Evolutionary conservation across 2,329 filamentous ascomycete species (phyloP).

Genomic region (Colletotrichum abscissum): DNA sequence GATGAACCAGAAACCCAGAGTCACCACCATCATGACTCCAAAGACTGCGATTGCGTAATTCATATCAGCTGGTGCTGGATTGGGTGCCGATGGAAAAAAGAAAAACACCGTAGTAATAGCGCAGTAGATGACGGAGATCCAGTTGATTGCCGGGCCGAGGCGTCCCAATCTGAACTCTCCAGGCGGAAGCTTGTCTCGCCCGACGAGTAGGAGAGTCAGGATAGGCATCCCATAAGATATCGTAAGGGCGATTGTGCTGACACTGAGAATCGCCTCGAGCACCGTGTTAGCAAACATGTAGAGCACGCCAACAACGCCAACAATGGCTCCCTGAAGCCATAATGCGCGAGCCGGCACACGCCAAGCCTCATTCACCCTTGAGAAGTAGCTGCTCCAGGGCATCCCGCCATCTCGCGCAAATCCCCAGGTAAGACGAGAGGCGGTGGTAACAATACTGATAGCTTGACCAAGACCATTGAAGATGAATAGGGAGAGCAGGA

Average conservation of each 20-base stretch:
- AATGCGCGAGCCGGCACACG: slow-evolving; percentile 63
- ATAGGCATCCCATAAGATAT: slow-evolving; percentile 65
- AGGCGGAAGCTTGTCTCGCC: slow-evolving; percentile 62
- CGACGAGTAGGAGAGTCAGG: slow-evolving; percentile 56
- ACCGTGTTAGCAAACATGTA: slow-evolving; percentile 66
- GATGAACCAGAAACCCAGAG: slow-evolving; percentile 61
- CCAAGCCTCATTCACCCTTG: slow-evolving; percentile 58
- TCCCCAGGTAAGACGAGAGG: slow-evolving; percentile 64
- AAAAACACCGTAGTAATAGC: not conserved
- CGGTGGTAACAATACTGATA: slow-evolving; percentile 61
- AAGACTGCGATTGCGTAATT: slow-evolving; percentile 69
- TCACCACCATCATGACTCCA: slow-evolving; percentile 63
- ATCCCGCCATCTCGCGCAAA: slow-evolving; percentile 65
- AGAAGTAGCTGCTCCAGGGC: slow-evolving; percentile 57
- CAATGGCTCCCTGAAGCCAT: slow-evolving; percentile 59
- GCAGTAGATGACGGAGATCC: not conserved
- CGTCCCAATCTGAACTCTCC: slow-evolving; percentile 58
- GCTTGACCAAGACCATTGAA: slow-evolving; percentile 67
- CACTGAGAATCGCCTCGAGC: slow-evolving; percentile 63
- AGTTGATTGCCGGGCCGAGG: slow-evolving; percentile 47
- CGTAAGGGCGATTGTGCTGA: slow-evolving; percentile 67
- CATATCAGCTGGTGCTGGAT: slow-evolving; percentile 61
- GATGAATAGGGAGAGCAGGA: slow-evolving; percentile 62
- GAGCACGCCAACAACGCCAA: slow-evolving; percentile 60
- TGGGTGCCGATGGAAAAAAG: slow-evolving; percentile 59